phyloP scores from a whole-genome alignment of 139 green algal genomes.

The Coccomyxa sp. region DNA sequence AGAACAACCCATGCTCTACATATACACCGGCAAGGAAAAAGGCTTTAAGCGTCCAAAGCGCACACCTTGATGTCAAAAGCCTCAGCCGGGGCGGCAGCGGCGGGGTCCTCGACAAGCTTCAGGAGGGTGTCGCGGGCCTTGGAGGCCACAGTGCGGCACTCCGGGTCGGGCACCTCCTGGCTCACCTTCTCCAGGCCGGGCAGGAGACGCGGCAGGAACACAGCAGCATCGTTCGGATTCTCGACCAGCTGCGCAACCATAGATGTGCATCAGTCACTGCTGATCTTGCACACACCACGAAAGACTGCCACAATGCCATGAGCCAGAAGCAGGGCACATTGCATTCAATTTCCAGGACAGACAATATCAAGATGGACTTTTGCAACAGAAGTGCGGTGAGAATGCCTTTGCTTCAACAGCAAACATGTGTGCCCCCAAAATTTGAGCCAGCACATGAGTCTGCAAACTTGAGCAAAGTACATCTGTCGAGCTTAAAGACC shows the following conservation, averaged over 20 bases:
- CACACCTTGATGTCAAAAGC: background rate
- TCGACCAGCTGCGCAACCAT: constrained; percentile 58
- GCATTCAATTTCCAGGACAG: too few relatives aligned
- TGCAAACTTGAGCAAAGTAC: too few relatives aligned
- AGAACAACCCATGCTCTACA: too few relatives aligned
- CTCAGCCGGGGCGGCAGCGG: constrained; percentile 15
- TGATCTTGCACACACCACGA: background rate
- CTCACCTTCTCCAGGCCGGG: constrained; percentile 62
- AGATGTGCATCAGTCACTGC: background rate
- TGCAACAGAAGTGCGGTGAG: too few relatives aligned
- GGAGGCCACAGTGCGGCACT: constrained; percentile 70
- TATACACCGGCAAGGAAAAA: too few relatives aligned
- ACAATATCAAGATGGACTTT: too few relatives aligned
- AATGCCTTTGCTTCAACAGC: too few relatives aligned
- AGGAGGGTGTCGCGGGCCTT: constrained; percentile 51
- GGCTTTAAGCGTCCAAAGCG: background rate
- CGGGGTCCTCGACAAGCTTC: constrained; percentile 43
- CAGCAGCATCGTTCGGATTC: constrained; percentile 70
- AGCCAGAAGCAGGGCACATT: too few relatives aligned
- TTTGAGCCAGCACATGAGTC: too few relatives aligned
- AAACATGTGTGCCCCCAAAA: too few relatives aligned
- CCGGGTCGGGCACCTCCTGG: constrained; percentile 85
- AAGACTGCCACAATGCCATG: too few relatives aligned
- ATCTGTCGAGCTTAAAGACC: background rate
- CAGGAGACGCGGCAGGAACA: constrained; percentile 83